phyloP scores from a whole-genome alignment of 768 basidiomycete genomes.

The Trametes cingulata region DNA sequence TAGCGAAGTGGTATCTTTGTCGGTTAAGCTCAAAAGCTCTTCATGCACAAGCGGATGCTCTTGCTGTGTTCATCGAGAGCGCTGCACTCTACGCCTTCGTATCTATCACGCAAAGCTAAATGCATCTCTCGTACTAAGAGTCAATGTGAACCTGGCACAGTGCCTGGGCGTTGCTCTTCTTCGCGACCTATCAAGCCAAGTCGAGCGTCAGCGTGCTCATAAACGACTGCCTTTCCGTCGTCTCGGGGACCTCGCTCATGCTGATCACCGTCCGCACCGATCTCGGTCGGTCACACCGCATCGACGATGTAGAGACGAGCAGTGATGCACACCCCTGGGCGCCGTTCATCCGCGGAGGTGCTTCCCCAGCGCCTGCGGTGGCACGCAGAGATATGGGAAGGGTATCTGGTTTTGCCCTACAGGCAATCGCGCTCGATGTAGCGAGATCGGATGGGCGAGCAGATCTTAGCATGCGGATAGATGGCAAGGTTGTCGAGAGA shows the following conservation, averaged over 20 bases:
- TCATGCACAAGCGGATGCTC: no score
- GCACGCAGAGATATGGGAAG: not conserved
- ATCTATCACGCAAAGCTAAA: no score
- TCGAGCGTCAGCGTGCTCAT: not conserved
- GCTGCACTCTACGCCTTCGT: no score
- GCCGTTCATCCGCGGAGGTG: not conserved
- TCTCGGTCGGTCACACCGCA: not conserved
- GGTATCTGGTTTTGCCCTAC: not conserved
- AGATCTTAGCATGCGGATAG: no score
- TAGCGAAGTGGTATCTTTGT: no score
- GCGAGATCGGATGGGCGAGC: not conserved
- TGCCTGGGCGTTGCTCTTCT: not conserved
- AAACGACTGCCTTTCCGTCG: not conserved
- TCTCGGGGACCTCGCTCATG: slow-evolving; percentile 1
- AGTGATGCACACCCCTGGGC: not conserved
- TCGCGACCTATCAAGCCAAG: not conserved
- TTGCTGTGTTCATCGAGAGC: no score
- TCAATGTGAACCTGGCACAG: not conserved
- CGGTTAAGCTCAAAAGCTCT: no score
- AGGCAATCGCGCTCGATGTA: not conserved
- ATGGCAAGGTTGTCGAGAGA: no score
- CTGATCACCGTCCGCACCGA: not conserved
- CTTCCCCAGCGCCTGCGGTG: not conserved
- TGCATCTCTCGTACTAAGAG: no score
- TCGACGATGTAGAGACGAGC: not conserved